Evolutionary conservation across 768 basidiomycete genomes (phyloP).

Genomic region (Lentinula aciculospora): DNA sequence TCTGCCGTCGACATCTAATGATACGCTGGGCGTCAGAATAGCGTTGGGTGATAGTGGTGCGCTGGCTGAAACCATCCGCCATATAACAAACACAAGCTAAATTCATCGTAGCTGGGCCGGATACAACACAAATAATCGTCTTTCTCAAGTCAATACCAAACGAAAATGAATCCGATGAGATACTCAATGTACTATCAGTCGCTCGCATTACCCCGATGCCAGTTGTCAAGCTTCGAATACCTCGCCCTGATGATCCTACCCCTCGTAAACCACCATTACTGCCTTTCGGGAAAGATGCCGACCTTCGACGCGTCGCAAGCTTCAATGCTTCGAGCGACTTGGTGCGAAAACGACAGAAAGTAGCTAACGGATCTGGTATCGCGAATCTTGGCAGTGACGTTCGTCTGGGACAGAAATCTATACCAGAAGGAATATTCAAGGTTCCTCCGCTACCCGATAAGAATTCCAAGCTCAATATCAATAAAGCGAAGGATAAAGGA

Average conservation of each 20-base stretch:
- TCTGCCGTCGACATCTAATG: slow-evolving; percentile 30
- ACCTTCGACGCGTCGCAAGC: background rate
- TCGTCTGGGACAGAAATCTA: slow-evolving; percentile 1
- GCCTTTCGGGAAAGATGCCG: slow-evolving; percentile 17
- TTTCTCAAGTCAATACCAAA: slow-evolving; percentile 25
- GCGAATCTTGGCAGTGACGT: slow-evolving; percentile 34
- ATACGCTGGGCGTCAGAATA: slow-evolving; percentile 57
- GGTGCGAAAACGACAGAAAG: slow-evolving; percentile 27
- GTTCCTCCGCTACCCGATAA: slow-evolving; percentile 40
- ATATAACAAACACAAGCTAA: background rate
- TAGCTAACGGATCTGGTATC: slow-evolving; percentile 17
- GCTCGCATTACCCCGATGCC: slow-evolving; percentile 48
- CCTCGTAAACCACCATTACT: slow-evolving; percentile 59
- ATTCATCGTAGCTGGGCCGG: slow-evolving; percentile 43
- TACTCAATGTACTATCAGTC: slow-evolving; percentile 36
- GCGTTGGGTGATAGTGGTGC: slow-evolving; percentile 65
- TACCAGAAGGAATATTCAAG: slow-evolving; percentile 28
- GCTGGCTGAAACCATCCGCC: slow-evolving; percentile 14
- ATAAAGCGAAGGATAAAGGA: slow-evolving; percentile 16
- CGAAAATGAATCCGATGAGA: slow-evolving; percentile 26
- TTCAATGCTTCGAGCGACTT: slow-evolving; percentile 3
- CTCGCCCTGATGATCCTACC: slow-evolving; percentile 75
- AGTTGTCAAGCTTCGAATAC: slow-evolving; percentile 30
- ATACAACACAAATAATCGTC: slow-evolving; percentile 62
- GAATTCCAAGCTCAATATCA: slow-evolving; percentile 14